Evolutionary conservation across 306 rosid species (phyloP).

Genomic region (Canavalia ensiformis): DNA sequence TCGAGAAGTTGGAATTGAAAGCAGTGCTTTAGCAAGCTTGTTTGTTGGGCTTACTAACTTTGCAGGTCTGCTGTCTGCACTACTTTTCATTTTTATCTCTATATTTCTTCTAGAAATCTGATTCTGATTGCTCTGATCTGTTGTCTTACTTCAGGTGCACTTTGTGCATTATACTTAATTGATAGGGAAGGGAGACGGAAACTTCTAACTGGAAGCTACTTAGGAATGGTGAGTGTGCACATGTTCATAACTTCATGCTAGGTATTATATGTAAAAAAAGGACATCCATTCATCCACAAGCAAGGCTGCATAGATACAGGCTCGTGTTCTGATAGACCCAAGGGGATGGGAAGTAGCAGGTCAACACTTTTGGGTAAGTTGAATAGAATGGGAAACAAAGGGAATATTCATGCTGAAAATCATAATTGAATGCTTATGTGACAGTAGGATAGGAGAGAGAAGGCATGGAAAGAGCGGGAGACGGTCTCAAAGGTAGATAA

Average conservation of each 20-base stretch:
- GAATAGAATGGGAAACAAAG: background rate
- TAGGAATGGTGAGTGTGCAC: slow-evolving; percentile 82
- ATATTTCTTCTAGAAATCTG: slow-evolving; percentile 43
- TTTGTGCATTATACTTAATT: slow-evolving; percentile 77
- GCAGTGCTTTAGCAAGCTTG: slow-evolving; percentile 78
- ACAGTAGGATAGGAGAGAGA: slow-evolving; percentile 2
- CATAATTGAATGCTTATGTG: background rate
- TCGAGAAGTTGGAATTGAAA: slow-evolving; percentile 79
- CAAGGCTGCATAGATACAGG: background rate
- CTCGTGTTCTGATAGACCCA: too few relatives aligned
- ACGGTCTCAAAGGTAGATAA: background rate
- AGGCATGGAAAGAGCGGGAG: slow-evolving; percentile 2
- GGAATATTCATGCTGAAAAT: slow-evolving; percentile 13
- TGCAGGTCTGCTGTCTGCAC: slow-evolving; percentile 64
- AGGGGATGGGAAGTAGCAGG: slow-evolving; percentile 2
- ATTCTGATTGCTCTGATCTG: slow-evolving; percentile 46
- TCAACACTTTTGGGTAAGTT: background rate
- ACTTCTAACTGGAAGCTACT: slow-evolving; percentile 86
- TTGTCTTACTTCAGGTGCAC: slow-evolving; percentile 67
- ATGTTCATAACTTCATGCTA: slow-evolving; percentile 30
- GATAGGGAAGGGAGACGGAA: slow-evolving; percentile 88
- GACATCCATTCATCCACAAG: background rate
- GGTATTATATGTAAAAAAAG: slow-evolving; percentile 15
- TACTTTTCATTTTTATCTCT: slow-evolving; percentile 26
- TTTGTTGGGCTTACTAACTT: slow-evolving; percentile 89